Base-by-base conservation (phyloP, 176 grass and related monocot species). In the Musa itinerans region DNA sequence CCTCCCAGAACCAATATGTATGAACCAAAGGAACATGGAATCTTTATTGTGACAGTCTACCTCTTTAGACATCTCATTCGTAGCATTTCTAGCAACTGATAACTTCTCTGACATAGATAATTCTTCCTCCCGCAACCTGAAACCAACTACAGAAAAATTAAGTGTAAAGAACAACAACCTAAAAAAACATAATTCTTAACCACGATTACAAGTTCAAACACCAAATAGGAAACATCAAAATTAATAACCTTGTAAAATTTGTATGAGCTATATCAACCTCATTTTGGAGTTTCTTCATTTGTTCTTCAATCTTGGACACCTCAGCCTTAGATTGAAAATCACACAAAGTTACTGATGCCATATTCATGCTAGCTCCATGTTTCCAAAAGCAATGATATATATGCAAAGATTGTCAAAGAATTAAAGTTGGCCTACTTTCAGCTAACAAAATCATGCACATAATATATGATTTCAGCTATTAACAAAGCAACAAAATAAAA, bases 41-140 rank as follows among this genome's bases (percentile, higher is more conserved):
- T 51, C 54, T 24, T 2, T 52, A 51, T 43, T 43, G 17, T 17
- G 65, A 16, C 12, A 65, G 48, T 19, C 5, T 78, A 90, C 94
- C 90, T 97, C 88, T 76, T 87, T 85, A 80, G 69, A 52, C 1
- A 89, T 83, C 53, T 87, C 75, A 85, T 13, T 10, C 19, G 87
- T 89, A 69, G 77, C 66, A 83, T 78, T 83, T 57, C 1, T 73
- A 79, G 88, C 83, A 52, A 50, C 23, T 2, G n/a, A 54, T 69
- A 91, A 79, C 80, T 78, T 76, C 85, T 91, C 90, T 9, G 68
- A 77, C 53, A 76, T 66, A n/a, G 61, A 76, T 51, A 72, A 81
- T 71, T 93, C 94, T 63, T 90, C 88, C 58, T 97, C 82, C 66
- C 66, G 83, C 53, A 93, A 82, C 74, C 94, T 97, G 75, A 78